phyloP scores from a whole-genome alignment of 257 asterid species.

The Penstemon eatonii region DNA sequence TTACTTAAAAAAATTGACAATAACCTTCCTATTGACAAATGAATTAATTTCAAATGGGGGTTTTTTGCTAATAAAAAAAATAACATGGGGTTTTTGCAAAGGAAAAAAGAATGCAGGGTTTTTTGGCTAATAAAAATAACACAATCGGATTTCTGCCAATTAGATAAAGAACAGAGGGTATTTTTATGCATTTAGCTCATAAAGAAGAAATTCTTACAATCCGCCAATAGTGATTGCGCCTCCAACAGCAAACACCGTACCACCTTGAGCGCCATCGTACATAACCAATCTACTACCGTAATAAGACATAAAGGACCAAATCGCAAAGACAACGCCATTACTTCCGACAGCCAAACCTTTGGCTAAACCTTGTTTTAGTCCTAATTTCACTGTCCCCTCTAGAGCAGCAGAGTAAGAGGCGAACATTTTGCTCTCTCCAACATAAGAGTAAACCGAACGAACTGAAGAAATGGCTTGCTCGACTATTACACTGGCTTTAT shows the following conservation, averaged over 20 bases:
- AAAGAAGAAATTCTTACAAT: slow-evolving; percentile 46
- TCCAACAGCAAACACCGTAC: slow-evolving; percentile 87
- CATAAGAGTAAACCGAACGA: slow-evolving; percentile 83
- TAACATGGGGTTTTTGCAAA: no score
- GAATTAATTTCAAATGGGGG: no score
- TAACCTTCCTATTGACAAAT: no score
- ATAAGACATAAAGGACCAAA: slow-evolving; percentile 81
- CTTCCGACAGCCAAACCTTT: slow-evolving; percentile 95
- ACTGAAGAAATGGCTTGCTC: slow-evolving; percentile 85
- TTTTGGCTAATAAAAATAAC: no score
- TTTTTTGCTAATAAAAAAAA: no score
- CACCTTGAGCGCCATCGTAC: slow-evolving; percentile 78
- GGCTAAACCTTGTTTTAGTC: slow-evolving; percentile 76
- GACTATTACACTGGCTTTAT: slow-evolving; percentile 60
- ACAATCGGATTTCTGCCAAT: no score
- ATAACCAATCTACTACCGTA: slow-evolving; percentile 85
- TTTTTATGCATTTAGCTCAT: no score
- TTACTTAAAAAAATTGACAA: no score
- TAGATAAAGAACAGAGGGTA: no score
- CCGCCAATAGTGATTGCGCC: slow-evolving; percentile 82
- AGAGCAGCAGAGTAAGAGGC: slow-evolving; percentile 63
- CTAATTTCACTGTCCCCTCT: slow-evolving; percentile 66
- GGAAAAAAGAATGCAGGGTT: no score
- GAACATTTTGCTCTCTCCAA: slow-evolving; percentile 62
- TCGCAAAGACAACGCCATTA: slow-evolving; percentile 70